Base-by-base conservation (phyloP, 768 basidiomycete genomes). In the Russula virescens region DNA sequence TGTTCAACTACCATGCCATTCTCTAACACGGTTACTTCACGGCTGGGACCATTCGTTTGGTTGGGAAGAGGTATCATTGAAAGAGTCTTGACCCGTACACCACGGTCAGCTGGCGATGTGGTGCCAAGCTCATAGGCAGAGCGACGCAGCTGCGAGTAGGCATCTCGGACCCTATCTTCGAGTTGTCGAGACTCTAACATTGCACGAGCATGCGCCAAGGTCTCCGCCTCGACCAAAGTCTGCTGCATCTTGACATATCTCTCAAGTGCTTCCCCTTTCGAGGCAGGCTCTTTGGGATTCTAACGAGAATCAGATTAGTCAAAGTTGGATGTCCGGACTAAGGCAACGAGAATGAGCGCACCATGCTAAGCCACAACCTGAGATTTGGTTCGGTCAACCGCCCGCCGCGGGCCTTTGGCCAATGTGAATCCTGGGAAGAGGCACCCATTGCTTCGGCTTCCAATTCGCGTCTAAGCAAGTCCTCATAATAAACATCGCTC, bases 1-100 rank as follows among this genome's bases (percentile, higher is more conserved):
- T 90, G 88, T 68, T 95, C 93, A 9, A 94, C 87, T 56, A 93
- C 89, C 80, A 94, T 85, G 3, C 91, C 91, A 66, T 91, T 94
- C 73, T 93, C 88, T 23, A 95, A 81, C 11, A 94, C 76, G 0
- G 91, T 90, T 16, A 91, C 80, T 59, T 93, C 88, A 38, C 88
- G 82, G 45, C 85, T 84, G 58, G 84, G 81, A 23, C 76, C 78
- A 34, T 73, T 75, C 45, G 69, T 42, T 5, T 74, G 60, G 16
- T 74, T 71, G 5, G 80, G 77, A 10, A 70, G 60, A 18, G 71
- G 69, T 31, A 71, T 38, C 7, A 72, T 61, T 13, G 69, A 61
- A 28, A 85, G 82, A 26, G 85, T 79, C 70, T 84, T 89, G 72
- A 91, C 85, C 56, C 88, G 88, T 52, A 91, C 81, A 26, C 85